These are phyloP conservation scores for Protomyces inundatus DNA, from an alignment of 1,139 yeast genomes.

Conservation along the genomic window DNA sequence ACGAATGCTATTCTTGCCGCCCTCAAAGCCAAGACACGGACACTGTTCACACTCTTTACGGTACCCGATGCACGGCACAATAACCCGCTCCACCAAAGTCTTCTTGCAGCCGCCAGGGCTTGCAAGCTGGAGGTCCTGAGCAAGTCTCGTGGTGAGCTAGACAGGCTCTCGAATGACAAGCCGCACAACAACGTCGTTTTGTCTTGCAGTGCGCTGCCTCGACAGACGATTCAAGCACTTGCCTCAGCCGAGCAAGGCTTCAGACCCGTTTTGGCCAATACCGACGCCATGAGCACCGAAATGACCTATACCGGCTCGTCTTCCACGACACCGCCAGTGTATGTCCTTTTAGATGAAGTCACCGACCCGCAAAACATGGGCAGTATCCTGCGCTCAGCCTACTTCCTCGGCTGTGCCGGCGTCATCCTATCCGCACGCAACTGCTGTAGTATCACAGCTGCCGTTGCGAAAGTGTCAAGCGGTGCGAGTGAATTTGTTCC, in stretches of 20 bases:
- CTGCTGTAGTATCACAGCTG: slow-evolving; percentile 70
- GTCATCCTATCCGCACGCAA: slow-evolving; percentile 58
- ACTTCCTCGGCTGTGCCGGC: slow-evolving; percentile 79
- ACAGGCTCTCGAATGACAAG: neutral
- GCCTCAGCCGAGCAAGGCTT: neutral
- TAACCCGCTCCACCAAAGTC: neutral
- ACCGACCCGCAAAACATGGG: slow-evolving; percentile 91
- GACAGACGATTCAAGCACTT: neutral
- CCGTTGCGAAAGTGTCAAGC: slow-evolving; percentile 72
- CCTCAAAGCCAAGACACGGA: slow-evolving; percentile 1
- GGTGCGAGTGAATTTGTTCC: slow-evolving; percentile 81
- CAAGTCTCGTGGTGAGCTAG: slow-evolving; percentile 3
- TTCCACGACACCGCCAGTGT: neutral
- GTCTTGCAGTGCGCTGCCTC: neutral
- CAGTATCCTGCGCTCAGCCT: slow-evolving; percentile 75
- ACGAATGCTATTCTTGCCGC: slow-evolving; percentile 14
- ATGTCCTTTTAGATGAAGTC: slow-evolving; percentile 36
- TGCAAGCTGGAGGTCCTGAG: neutral
- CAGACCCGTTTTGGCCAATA: slow-evolving; percentile 2
- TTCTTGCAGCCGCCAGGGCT: neutral
- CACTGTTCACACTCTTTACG: neutral
- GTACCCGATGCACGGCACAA: neutral
- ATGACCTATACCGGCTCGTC: neutral
- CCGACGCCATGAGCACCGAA: neutral
- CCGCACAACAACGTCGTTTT: slow-evolving; percentile 21